phyloP scores from a whole-genome alignment of 805 yeast species.

The Hanseniaspora thailandica region DNA sequence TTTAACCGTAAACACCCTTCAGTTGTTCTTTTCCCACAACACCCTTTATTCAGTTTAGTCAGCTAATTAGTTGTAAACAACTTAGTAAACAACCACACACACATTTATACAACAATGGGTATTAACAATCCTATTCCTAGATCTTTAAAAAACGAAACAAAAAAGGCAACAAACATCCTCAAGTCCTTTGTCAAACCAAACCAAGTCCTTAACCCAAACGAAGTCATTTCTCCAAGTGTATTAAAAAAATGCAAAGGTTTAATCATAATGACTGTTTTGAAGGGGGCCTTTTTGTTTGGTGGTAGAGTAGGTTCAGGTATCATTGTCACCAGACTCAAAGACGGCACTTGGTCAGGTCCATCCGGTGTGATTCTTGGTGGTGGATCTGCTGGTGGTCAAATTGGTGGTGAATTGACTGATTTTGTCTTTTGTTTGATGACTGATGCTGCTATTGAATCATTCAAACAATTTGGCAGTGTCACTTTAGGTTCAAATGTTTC shows the following conservation, averaged over 20 bases:
- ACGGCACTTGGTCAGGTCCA: slow-evolving; percentile 96
- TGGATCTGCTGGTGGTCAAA: slow-evolving; percentile 97
- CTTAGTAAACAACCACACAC: not conserved
- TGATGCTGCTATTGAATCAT: slow-evolving; percentile 78
- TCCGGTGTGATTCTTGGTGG: slow-evolving; percentile 93
- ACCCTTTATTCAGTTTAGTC: too few species aligned
- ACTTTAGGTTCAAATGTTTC: slow-evolving; percentile 92
- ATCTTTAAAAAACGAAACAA: slow-evolving; percentile 73
- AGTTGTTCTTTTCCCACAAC: too few species aligned
- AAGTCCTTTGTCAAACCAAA: slow-evolving; percentile 89
- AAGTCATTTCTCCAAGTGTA: slow-evolving; percentile 79
- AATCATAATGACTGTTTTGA: slow-evolving; percentile 83
- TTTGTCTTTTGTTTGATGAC: slow-evolving; percentile 86
- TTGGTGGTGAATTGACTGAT: slow-evolving; percentile 93
- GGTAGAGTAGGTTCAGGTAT: slow-evolving; percentile 98
- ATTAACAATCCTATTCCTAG: slow-evolving; percentile 92
- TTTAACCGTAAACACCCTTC: too few species aligned
- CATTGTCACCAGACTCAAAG: slow-evolving; percentile 84
- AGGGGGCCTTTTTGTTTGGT: slow-evolving; percentile 90
- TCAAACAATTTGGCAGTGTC: slow-evolving; percentile 86
- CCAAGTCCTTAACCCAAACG: slow-evolving; percentile 78
- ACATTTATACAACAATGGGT: slow-evolving; percentile 38
- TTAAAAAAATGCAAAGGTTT: slow-evolving; percentile 84
- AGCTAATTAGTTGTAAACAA: not conserved
- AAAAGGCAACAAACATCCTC: slow-evolving; percentile 84